Conservation (phyloP, 768 basidiomycete genomes). For the Suillus subluteus region DNA sequence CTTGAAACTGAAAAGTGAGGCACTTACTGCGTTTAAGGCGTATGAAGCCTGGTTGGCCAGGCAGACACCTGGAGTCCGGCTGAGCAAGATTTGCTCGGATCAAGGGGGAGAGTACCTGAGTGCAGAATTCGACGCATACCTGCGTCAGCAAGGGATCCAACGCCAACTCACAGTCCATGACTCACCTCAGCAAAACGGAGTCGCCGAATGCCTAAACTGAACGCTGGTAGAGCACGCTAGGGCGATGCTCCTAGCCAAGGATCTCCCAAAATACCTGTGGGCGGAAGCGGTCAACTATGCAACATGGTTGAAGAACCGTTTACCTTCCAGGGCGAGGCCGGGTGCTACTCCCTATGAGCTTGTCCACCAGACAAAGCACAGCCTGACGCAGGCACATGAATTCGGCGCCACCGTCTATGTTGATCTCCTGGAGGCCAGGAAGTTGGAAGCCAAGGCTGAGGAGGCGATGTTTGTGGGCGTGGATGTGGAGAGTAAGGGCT, state of each 20-base stretch:
- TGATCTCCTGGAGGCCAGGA: conserved; percentile 20
- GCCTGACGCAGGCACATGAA: neutral
- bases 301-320: conserved; percentile 40
- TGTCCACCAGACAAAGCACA: conserved; percentile 2
- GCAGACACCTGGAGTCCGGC: rapidly evolving
- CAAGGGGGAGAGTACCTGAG: conserved; percentile 27
- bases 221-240: conserved; percentile 30
- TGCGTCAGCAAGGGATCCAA: conserved; percentile 27
- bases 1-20: too few species aligned
- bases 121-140: conserved; percentile 22
- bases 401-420: conserved; percentile 16
- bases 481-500: conserved; percentile 36
- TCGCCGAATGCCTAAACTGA: conserved; percentile 31
- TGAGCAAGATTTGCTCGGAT: neutral
- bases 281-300: conserved; percentile 28
- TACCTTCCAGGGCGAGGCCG: conserved; percentile 27
- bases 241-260: conserved; percentile 24
- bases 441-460: conserved; percentile 28
- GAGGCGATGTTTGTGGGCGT: conserved; percentile 40
- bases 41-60: conserved; percentile 18
- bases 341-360: conserved; percentile 24
- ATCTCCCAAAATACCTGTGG: conserved; percentile 26
- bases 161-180: conserved; percentile 38
- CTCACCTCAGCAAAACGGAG: conserved; percentile 36
- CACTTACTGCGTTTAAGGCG: too few species aligned